Percentiles rank a stretch among this genome's conserved stretches.
phyloP scores from a whole-genome alignment of 805 yeast genomes.

The Spathaspora passalidarum region DNA sequence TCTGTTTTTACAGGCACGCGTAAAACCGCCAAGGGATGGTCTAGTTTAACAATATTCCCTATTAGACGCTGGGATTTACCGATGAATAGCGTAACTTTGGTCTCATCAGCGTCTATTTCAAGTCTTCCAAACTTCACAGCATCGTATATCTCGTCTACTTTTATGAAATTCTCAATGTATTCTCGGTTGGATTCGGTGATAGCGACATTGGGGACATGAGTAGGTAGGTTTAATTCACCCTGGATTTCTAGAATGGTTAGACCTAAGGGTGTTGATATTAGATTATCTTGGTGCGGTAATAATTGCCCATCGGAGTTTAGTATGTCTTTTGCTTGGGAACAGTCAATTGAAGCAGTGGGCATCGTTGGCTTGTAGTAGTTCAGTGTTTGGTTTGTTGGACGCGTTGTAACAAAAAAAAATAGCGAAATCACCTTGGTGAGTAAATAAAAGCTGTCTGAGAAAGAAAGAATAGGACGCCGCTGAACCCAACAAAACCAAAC shows the following conservation, averaged over 20 bases:
- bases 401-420: neutral
- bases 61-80: slow-evolving; percentile 69
- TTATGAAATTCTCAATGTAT: slow-evolving; percentile 32
- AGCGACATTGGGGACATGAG: slow-evolving; percentile 28
- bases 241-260: slow-evolving; percentile 66
- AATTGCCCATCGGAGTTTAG: slow-evolving; percentile 3
- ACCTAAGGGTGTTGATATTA: slow-evolving; percentile 55
- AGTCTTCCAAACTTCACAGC: slow-evolving; percentile 53
- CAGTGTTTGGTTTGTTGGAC: neutral
- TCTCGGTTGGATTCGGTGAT: slow-evolving; percentile 21
- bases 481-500: too few species aligned
- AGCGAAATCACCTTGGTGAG: too few species aligned
- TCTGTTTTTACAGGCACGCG: slow-evolving; percentile 32
- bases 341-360: slow-evolving; percentile 20
- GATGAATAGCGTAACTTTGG: slow-evolving; percentile 54
- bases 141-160: slow-evolving; percentile 31
- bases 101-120: slow-evolving; percentile 39
- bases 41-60: slow-evolving; percentile 57
- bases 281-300: slow-evolving; percentile 7
- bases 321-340: slow-evolving; percentile 9
- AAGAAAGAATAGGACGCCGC: too few species aligned
- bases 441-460: too few species aligned
- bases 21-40: slow-evolving; percentile 64
- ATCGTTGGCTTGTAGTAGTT: slow-evolving; percentile 4
- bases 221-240: slow-evolving; percentile 59